These are phyloP conservation scores for Gnetum montanum DNA, from an alignment of 75 land plant species.

Conservation along the genomic window DNA sequence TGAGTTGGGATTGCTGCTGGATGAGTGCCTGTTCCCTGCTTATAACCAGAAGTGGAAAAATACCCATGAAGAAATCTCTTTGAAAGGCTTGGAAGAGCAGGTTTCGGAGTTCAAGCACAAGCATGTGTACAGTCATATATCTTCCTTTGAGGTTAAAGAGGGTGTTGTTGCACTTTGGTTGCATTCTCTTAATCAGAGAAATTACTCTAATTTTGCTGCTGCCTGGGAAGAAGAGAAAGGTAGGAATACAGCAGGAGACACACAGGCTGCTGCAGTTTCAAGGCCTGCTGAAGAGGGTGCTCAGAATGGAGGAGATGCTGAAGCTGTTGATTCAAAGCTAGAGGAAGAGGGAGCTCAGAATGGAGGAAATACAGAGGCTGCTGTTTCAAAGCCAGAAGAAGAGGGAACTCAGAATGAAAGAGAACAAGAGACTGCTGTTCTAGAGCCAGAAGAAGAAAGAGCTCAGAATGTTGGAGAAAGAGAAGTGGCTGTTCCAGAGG, in stretches of 20 bases:
- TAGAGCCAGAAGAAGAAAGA: no score
- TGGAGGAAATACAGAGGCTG: no score
- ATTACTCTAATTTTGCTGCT: slow-evolving; percentile 60
- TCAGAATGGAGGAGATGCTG: no score
- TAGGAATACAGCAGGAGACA: slow-evolving; percentile 3
- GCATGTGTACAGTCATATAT: slow-evolving; percentile 74
- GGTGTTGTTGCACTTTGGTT: slow-evolving; percentile 78
- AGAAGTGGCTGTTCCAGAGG: no score
- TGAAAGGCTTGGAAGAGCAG: slow-evolving; percentile 48
- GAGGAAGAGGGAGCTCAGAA: no score
- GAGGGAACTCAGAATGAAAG: no score
- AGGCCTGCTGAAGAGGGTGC: no score
- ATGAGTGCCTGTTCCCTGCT: slow-evolving; percentile 76
- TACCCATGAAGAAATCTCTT: slow-evolving; percentile 74
- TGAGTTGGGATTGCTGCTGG: slow-evolving; percentile 80
- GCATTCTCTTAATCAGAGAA: slow-evolving; percentile 72
- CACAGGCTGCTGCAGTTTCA: no score
- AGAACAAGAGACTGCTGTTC: no score
- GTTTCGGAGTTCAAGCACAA: slow-evolving; percentile 65
- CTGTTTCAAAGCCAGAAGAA: no score
- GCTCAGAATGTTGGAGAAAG: no score
- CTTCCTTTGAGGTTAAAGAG: slow-evolving; percentile 72
- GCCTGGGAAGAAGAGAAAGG: slow-evolving; percentile 13
- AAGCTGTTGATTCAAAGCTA: no score
- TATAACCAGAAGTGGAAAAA: slow-evolving; percentile 71